Conservation (phyloP, 2,329 filamentous ascomycete species). For the Rutstroemia sydowiana region DNA sequence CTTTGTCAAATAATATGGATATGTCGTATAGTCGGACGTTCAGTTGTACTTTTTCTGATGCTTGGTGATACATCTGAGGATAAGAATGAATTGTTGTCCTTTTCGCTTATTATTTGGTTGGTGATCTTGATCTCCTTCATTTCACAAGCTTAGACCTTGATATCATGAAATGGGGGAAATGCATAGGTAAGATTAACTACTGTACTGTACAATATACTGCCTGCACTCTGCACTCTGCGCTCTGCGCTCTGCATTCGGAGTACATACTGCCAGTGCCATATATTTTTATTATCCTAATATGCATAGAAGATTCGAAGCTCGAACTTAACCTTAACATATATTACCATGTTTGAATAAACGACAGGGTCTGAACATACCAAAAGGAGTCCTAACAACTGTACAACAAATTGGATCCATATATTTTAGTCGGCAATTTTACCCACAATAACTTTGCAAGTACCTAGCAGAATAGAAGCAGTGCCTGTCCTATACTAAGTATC, state of each 20-base stretch:
- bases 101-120: constrained; percentile 7
- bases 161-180: background rate
- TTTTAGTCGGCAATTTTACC: too few species aligned
- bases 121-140: too few species aligned
- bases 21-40: constrained; percentile 1
- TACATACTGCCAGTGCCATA: too few species aligned
- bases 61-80: constrained; percentile 5
- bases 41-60: background rate
- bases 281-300: too few species aligned
- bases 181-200: background rate
- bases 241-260: background rate
- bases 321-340: too few species aligned
- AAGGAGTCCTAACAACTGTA: too few species aligned
- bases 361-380: too few species aligned
- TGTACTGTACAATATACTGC: background rate
- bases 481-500: background rate
- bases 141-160: constrained; percentile 6
- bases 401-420: too few species aligned
- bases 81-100: background rate
- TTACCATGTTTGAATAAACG: too few species aligned
- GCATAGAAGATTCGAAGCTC: too few species aligned
- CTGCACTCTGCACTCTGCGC: background rate
- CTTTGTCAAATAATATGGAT: too few species aligned
- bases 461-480: background rate
- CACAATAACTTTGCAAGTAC: background rate